Evolutionary conservation across 148 eudicot genomes (phyloP).

Genomic region (Fallopia convolvulus): DNA sequence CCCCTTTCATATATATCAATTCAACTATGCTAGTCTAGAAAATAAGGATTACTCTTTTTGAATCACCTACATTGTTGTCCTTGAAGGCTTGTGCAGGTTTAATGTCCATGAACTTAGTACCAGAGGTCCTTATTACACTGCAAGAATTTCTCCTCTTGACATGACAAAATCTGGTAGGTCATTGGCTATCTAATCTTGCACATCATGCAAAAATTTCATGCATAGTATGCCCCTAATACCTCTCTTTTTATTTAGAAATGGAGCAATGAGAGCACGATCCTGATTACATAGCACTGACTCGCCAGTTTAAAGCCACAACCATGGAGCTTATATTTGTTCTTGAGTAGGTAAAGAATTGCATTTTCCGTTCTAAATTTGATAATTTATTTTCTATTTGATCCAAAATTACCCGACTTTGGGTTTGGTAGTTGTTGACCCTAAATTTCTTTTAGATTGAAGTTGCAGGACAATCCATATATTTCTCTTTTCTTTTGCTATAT

Average conservation of each 20-base stretch:
- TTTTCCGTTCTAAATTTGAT: neutral
- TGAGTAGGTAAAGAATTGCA: slow-evolving; percentile 61
- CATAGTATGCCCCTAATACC: neutral
- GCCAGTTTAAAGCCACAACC: slow-evolving; percentile 94
- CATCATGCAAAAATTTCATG: neutral
- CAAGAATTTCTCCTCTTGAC: slow-evolving; percentile 77
- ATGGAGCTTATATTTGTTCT: slow-evolving; percentile 92
- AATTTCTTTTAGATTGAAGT: neutral
- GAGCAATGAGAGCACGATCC: slow-evolving; percentile 95
- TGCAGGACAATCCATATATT: neutral
- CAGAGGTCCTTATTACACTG: slow-evolving; percentile 91
- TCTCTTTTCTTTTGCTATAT: neutral
- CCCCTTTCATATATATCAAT: too few relatives aligned
- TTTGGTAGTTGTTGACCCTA: neutral
- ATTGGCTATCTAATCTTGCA: neutral
- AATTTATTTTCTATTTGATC: neutral
- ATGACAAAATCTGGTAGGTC: slow-evolving; percentile 69
- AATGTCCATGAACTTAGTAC: slow-evolving; percentile 90
- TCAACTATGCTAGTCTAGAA: too few relatives aligned
- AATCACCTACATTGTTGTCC: slow-evolving; percentile 80
- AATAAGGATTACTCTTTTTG: too few relatives aligned
- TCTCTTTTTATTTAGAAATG: slow-evolving; percentile 49
- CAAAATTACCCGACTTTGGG: neutral
- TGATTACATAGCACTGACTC: slow-evolving; percentile 79
- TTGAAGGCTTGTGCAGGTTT: slow-evolving; percentile 96